Evolutionary conservation across 176 grass and related monocot genomes (phyloP).

Genomic region (Rhynchospora breviuscula): DNA sequence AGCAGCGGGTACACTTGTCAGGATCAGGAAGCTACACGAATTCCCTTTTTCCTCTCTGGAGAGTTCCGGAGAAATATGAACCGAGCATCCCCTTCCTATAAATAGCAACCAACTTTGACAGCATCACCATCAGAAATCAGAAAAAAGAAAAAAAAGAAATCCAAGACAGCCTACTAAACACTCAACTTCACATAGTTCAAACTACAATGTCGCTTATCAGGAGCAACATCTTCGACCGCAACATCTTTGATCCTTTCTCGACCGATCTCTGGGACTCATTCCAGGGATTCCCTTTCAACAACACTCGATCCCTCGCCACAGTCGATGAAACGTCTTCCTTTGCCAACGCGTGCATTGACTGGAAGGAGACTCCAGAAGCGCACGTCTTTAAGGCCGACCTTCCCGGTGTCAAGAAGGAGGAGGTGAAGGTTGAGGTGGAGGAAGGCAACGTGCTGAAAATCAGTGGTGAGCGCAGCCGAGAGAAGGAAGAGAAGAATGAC

Average conservation of each 20-base stretch:
- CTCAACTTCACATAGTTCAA: neutral
- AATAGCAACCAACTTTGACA: neutral
- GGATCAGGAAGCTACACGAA: no score
- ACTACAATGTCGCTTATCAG: constrained; percentile 28
- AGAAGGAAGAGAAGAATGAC: constrained; percentile 43
- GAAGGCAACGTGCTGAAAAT: constrained; percentile 21
- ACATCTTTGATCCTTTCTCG: constrained; percentile 33
- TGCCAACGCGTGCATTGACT: constrained; percentile 34
- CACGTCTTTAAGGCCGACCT: constrained; percentile 57
- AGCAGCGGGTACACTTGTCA: neutral
- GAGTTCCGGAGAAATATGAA: neutral
- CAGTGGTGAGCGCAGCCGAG: neutral
- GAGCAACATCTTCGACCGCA: constrained; percentile 34
- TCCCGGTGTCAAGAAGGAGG: constrained; percentile 43
- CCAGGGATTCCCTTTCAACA: constrained; percentile 16
- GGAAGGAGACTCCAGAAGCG: constrained; percentile 55
- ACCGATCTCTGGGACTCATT: constrained; percentile 26
- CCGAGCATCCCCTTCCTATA: neutral
- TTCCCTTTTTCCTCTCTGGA: neutral
- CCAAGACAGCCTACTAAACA: neutral
- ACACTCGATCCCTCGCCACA: neutral
- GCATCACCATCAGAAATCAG: neutral
- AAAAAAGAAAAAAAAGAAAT: neutral
- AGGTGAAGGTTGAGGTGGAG: constrained; percentile 54
- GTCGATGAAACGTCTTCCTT: constrained; percentile 26